phyloP scores from a whole-genome alignment of 2,329 filamentous ascomycete genomes.

The Bipolaris zeicola region DNA sequence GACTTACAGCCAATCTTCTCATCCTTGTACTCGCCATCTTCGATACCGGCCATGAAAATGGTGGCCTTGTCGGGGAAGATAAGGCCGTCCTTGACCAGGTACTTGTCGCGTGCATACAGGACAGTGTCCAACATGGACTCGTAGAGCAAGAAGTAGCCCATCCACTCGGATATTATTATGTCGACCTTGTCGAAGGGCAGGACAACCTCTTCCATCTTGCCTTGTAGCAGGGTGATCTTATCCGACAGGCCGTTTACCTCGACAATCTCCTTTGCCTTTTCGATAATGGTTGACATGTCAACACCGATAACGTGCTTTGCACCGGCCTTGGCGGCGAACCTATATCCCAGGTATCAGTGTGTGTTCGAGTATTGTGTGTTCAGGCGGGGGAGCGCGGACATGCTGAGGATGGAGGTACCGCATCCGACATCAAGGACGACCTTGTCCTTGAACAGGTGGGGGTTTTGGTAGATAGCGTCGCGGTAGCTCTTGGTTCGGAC shows the following conservation, averaged over 20 bases:
- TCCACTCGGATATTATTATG: conserved; percentile 99
- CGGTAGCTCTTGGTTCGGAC: conserved; percentile 96
- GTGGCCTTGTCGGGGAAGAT: conserved; percentile 99
- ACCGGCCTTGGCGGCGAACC: conserved; percentile 95
- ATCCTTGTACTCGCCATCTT: conserved; percentile 99
- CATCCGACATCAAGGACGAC: conserved; percentile 96
- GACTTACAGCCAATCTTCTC: conserved; percentile 94
- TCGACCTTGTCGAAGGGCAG: conserved; percentile 95
- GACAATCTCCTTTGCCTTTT: conserved; percentile 97
- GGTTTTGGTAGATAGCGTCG: conserved; percentile 96
- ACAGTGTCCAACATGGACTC: conserved; percentile 99
- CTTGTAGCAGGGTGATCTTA: conserved; percentile 97
- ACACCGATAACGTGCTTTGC: conserved; percentile 99
- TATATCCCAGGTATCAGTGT: conserved; percentile 50
- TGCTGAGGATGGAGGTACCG: conserved; percentile 96
- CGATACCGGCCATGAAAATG: conserved; percentile 94
- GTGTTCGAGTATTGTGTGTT: conserved; percentile 20
- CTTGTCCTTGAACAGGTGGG: conserved; percentile 90
- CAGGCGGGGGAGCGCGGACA: conserved; percentile 65
- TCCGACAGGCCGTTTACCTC: conserved; percentile 86
- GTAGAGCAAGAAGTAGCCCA: conserved; percentile 99
- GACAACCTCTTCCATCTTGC: conserved; percentile 99
- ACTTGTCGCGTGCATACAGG: conserved; percentile 91
- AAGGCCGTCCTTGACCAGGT: conserved; percentile 81
- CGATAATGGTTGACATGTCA: conserved; percentile 99